Base-by-base conservation (phyloP, 306 rosid genomes). In the Purshia tridentata region DNA sequence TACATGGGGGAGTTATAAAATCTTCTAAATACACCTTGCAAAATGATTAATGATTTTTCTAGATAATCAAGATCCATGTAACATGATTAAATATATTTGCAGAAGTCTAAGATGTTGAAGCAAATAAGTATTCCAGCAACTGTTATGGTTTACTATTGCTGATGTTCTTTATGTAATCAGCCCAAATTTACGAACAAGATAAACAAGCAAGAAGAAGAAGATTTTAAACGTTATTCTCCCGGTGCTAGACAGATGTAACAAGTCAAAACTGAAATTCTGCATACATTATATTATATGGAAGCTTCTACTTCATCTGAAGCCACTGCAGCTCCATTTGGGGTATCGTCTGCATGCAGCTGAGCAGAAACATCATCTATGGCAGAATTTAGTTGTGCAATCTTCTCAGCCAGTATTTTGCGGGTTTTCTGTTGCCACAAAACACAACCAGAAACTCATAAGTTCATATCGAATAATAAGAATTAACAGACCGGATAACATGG, bases 291-390 rank as follows among this genome's bases (percentile, higher is more conserved):
- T 77, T 39, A 78, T 59, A 70, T 3, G 19, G 87, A 48, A 73
- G 84, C 86, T 81, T 61, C 84, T 62, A 84, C 5, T 81, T 88
- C 90, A 51, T 84, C 83, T 7, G 84, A 44, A 81, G 35, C 66
- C 47, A 35, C 51, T 12, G 75, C 70, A 40, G 73, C 41, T 60
- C 79, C 88, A 70, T 72, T 52, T 6, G 76, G 54, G 45, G 53
- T 57, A 59, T 84, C 77, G 49, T 81, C 83, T 15, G 82, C 37
- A 23, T 47, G 78, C 67, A 82, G 66, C 57, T 82, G 74, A 13
- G 83, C 59, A 54, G 88, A 88, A 71, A 84, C 84, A 61, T 69
- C 83, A 37, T 88, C 88, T 70, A 88, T 84, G 77, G 90, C 87
- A 2, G 87, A 80, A 61, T 84, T 88, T 67, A 88, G 79, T 72